Evolutionary conservation across 768 basidiomycete genomes (phyloP).

Genomic region (Albatrellus ellisii): DNA sequence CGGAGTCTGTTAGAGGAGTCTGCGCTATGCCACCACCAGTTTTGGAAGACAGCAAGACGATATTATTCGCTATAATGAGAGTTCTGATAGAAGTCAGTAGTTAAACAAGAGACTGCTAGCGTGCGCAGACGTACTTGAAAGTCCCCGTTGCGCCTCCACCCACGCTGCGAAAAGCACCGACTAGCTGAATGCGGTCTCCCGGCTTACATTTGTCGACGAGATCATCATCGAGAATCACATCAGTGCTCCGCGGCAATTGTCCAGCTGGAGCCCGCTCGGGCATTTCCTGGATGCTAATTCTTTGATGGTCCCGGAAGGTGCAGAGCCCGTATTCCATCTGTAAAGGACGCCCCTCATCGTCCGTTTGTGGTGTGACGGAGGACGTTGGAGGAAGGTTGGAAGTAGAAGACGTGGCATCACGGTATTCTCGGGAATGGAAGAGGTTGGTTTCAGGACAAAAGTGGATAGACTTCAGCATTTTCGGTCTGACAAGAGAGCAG

Average conservation of each 20-base stretch:
- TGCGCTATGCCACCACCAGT: conserved; percentile 92
- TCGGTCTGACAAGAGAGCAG: conserved; percentile 95
- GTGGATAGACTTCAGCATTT: conserved; percentile 95
- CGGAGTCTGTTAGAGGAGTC: conserved; percentile 79
- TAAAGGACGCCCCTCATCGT: conserved; percentile 78
- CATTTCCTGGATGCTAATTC: conserved; percentile 99
- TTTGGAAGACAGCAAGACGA: conserved; percentile 90
- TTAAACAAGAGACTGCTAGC: not conserved
- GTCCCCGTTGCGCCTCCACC: conserved; percentile 84
- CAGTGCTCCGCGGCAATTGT: conserved; percentile 90
- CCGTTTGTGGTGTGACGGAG: conserved; percentile 78
- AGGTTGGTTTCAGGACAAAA: conserved; percentile 80
- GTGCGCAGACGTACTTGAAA: conserved; percentile 77
- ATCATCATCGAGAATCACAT: conserved; percentile 93
- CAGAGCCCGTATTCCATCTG: conserved; percentile 90
- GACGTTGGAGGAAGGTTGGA: conserved; percentile 80
- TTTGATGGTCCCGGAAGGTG: conserved; percentile 91
- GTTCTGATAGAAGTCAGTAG: conserved; percentile 39
- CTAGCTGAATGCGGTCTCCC: conserved; percentile 93
- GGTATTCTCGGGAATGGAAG: conserved; percentile 84
- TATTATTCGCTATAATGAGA: conserved; percentile 86
- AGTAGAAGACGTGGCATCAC: conserved; percentile 81
- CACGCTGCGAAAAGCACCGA: conserved; percentile 88
- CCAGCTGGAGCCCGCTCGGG: conserved; percentile 97
- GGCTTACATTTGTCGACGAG: conserved; percentile 96